Evolutionary conservation across 495 filamentous ascomycete species (phyloP), one percentile per base, ranked within the genome.

Genomic region (Massariosphaeria phaeospora): DNA sequence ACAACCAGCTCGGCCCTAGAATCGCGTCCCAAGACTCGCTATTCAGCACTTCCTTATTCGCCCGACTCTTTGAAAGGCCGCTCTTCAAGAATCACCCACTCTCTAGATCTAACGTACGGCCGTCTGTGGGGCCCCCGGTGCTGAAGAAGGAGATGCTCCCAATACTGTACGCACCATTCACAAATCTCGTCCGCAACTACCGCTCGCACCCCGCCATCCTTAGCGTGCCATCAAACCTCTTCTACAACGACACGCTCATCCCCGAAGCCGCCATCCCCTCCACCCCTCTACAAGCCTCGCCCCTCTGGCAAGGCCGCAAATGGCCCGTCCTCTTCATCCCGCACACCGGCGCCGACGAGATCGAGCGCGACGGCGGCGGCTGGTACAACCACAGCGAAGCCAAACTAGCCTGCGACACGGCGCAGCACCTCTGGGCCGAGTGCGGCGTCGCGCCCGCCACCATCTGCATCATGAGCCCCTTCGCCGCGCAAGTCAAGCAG

Each of bases 141-240:
- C 52, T 59, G 2, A 58, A 50, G 11, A 42, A 67, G 36, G 40
- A 41, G 10, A 60, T 67, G 61, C 62, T 64, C 46, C 71, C 69
- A 20, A 74, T 74, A 39, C 52, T 71, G 12, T 71, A 71, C 5
- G 75, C 78, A 24, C 67, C 77, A 1, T 81, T 81, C 52, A 66
- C 73, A 29, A 79, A 79, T 42, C 68, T 82, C 0, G 72, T 75
- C n/a, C 68, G 74, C n/a, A 82, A 82, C 59, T 81, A 81, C 61
- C 74, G 79, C 40, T 79, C 77, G 17, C 79, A 82, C 55, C 74
- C 76, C 2, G 71, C 79, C 38, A 80, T 82, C 55, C 63, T 82
- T 18, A 73, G 77, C 1, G 67, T 78, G 13, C 77, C 78, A 5
- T 77, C 73, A 7, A 52, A 66, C 0, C 67, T 80, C 12, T 81